Evolutionary conservation across 75 land plant species (phyloP), one percentile per base, ranked within the genome.

Genomic region (Selaginella tamariscina): DNA sequence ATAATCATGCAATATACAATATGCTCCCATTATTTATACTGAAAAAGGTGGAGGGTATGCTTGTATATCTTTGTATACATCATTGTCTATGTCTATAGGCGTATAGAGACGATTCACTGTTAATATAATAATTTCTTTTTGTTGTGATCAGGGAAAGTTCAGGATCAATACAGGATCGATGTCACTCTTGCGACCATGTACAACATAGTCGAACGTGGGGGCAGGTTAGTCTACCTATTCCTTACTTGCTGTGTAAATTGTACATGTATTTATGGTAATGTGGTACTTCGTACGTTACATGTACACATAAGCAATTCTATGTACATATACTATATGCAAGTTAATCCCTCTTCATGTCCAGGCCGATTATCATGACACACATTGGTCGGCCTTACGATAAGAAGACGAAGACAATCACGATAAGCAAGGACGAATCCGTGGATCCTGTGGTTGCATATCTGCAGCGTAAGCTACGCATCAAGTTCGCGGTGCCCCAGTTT

Each of bases 111-210:
- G n/a, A n/a, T n/a, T n/a, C n/a, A n/a, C 54, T 49, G 18, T 49
- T 13, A 20, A 49, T 49, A 13, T 49, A 49, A 13, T 13, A 13
- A 20, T 49, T 49, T 13, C 54, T 13, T 13, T 22, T 59, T n/a
- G 20, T 2, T 60, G 26, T 21, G n/a, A 66, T 22, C 81, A 80
- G 82, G 82, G 2, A 80, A 73, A 68, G 71, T 80, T 27, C 32
- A 55, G 66, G 82, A 80, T 65, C 82, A 80, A 65, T 80, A 80
- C 63, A 32, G 82, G 32, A 80, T 80, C 22, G 82, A 80, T 68
- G 82, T 80, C 21, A 80, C 82, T 30, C 54, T 80, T 11, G 81
- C 82, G 54, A 80, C 82, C 32, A 80, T 80, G 82, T 80, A 80
- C 69, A 80, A 80, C 71, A 80, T 80, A 32, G 81, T 80, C 23